Evolutionary conservation across 2,329 filamentous ascomycete genomes (phyloP).

Genomic region (Daldinia sp.): DNA sequence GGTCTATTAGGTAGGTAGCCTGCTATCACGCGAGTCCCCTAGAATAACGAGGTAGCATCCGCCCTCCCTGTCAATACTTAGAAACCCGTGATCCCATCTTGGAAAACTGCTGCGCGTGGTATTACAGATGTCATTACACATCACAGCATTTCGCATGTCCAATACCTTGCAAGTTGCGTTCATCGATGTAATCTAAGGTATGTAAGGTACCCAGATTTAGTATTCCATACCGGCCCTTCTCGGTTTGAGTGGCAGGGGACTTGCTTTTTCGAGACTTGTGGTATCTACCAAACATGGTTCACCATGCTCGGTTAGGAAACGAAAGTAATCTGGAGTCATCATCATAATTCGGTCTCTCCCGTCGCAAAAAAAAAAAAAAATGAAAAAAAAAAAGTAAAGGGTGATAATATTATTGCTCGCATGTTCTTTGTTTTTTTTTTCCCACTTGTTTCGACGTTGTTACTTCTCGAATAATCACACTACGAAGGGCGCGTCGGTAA

Average conservation of each 20-base stretch:
- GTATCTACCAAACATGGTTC: slow-evolving; percentile 20
- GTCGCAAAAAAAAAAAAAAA: slow-evolving; percentile 7
- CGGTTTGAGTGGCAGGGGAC: slow-evolving; percentile 23
- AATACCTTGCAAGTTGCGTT: slow-evolving; percentile 6
- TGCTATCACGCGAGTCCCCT: slow-evolving; percentile 8
- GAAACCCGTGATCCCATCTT: not conserved
- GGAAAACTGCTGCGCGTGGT: not conserved
- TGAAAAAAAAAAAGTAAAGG: too few species aligned
- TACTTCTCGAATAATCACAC: not conserved
- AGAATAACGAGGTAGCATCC: not conserved
- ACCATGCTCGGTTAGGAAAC: slow-evolving; percentile 39
- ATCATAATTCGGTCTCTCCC: slow-evolving; percentile 35
- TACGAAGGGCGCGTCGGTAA: not conserved
- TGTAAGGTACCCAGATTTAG: slow-evolving; percentile 37
- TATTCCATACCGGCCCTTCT: slow-evolving; percentile 34
- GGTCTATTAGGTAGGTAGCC: not conserved
- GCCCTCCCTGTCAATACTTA: not conserved
- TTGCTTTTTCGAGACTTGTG: slow-evolving; percentile 27
- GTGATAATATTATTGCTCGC: slow-evolving; percentile 3
- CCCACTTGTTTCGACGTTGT: not conserved
- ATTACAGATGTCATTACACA: slow-evolving; percentile 7
- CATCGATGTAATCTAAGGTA: not conserved
- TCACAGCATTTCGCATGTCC: not conserved
- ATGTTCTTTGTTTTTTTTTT: not conserved
- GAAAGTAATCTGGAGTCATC: slow-evolving; percentile 1